Base-by-base conservation (phyloP, 108 stramenopile genomes). In the Cylindrotheca closterium region DNA sequence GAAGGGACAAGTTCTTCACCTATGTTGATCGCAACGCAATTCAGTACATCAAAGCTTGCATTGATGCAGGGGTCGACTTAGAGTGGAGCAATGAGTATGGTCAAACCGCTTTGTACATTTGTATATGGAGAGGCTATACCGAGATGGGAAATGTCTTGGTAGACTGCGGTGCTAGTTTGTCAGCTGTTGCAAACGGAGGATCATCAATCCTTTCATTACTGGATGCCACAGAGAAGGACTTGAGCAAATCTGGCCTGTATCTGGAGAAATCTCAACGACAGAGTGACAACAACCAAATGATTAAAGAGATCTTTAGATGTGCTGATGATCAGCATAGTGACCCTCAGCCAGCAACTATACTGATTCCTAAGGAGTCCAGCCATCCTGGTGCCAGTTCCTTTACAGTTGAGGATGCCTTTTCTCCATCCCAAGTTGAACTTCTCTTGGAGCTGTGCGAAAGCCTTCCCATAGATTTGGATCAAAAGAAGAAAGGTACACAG, bases 301-400 rank as follows among this genome's bases (percentile, higher is more conserved):
- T 10, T 10, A 42, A 7, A 42, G 15, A 42, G 15, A 42, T 42
- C 10, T 42, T 42, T 42, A n/a, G n/a, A n/a, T n/a, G n/a, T n/a
- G n/a, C n/a, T n/a, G n/a, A n/a, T n/a, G n/a, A n/a, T n/a, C n/a
- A n/a, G n/a, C n/a, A n/a, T n/a, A n/a, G n/a, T n/a, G n/a, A n/a
- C n/a, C n/a, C n/a, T n/a, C n/a, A n/a, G n/a, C n/a, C n/a, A n/a
- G 7, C 37, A 42, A 71, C 63, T 1, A 71, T 65, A 24, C 63
- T 91, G 45, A 91, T 91, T 56, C 71, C 71, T 15, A 32, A 45
- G 24, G 22, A 56, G 1, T 47, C 23, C 3, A 77, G 89, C 47
- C 92, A 93, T 60, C 83, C 84, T 32, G 92, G 92, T 23, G 92
- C 92, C 8, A 88, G 92, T 48, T 78, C 92, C 25, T 89, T 62